Conservation (phyloP, 495 filamentous ascomycete species). For the Trichoderma erinaceum region DNA sequence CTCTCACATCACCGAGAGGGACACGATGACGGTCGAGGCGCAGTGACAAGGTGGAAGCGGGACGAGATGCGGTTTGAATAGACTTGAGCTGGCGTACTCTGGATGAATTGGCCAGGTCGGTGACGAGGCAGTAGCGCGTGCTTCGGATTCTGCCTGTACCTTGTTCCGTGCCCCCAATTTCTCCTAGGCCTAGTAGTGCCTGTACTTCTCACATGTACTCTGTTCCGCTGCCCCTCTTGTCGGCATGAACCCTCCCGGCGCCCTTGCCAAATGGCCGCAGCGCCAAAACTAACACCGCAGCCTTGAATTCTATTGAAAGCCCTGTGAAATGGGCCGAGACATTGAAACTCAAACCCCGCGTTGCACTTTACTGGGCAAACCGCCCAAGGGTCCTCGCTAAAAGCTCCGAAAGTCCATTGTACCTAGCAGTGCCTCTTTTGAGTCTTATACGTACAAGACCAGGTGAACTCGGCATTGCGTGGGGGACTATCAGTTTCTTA, state of each 20-base stretch:
- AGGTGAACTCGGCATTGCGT: no score
- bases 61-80: background rate
- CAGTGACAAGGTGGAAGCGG: background rate
- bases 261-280: background rate
- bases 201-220: background rate
- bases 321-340: background rate
- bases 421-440: no score
- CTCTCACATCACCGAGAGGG: slow-evolving; percentile 28
- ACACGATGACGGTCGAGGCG: slow-evolving; percentile 2
- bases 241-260: background rate
- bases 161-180: background rate
- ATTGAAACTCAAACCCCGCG: background rate
- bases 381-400: no score
- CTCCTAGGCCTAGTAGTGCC: background rate
- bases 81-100: background rate
- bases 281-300: background rate
- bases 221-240: background rate
- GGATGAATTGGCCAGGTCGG: slow-evolving; percentile 6
- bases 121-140: slow-evolving; percentile 13
- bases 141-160: background rate
- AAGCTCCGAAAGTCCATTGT: no score
- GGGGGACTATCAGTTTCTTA: no score
- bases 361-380: background rate
- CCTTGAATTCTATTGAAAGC: background rate
- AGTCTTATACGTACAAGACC: no score